phyloP scores from a whole-genome alignment of 371 early-diverging fungal species.

The Vairimorpha necatrix region DNA sequence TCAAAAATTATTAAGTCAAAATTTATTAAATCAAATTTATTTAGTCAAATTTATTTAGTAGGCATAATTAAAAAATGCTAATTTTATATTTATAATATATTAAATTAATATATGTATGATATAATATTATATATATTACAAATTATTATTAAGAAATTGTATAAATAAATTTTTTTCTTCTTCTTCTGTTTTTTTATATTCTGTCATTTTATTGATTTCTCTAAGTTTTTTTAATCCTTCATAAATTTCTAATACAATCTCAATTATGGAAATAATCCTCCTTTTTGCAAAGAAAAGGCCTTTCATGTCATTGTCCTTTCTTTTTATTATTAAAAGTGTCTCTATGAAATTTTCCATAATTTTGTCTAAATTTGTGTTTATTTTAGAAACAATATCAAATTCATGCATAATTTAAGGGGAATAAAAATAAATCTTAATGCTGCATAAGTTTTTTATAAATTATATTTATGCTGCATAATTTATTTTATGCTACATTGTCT shows the following conservation, averaged over 20 bases:
- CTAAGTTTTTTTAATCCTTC: constrained; percentile 3
- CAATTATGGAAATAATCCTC: constrained; percentile 1
- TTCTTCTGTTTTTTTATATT: background rate
- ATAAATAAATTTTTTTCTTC: constrained; percentile 1
- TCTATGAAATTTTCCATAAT: constrained; percentile 31
- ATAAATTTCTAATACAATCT: constrained; percentile 22
- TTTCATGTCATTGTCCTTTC: constrained; percentile 6
- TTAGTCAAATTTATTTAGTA: too few species aligned
- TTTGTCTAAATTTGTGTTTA: constrained; percentile 27
- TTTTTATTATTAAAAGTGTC: background rate
- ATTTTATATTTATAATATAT: too few species aligned
- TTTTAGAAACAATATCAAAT: constrained; percentile 11
- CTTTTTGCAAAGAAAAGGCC: constrained; percentile 21
- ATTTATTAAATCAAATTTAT: too few species aligned
- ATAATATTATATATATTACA: too few species aligned
- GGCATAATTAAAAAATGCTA: too few species aligned
- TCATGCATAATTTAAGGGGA: constrained; percentile 20
- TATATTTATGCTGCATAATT: too few species aligned
- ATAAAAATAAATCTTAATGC: too few species aligned
- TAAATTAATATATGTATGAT: too few species aligned
- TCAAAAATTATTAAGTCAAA: too few species aligned
- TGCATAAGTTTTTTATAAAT: too few species aligned
- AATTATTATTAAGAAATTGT: background rate
- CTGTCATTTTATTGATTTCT: background rate
- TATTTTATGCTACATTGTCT: too few species aligned